Base-by-base conservation (phyloP, 129 eudicot genomes). In the Escallonia rubra region DNA sequence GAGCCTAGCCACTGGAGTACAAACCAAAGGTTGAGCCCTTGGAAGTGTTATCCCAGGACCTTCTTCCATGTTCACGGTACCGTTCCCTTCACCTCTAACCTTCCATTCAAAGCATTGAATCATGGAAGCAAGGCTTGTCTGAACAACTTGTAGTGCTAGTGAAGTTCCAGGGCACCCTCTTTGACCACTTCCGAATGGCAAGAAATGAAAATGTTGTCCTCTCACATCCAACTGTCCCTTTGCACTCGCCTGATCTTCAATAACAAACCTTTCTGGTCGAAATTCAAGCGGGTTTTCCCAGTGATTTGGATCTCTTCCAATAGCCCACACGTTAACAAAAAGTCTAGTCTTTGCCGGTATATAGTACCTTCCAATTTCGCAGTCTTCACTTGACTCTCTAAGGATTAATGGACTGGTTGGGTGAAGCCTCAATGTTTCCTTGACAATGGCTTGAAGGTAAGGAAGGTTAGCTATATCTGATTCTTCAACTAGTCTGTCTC, bases 21-120 rank as follows among this genome's bases (percentile, higher is more conserved):
- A 87, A 71, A 84, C 76, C 82, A 84, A 68, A 61, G 88, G 90
- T 65, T 81, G 72, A 47, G 82, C 84, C 72, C 80, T 84, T 0
- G 90, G 90, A 68, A 87, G 80, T 4, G 95, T 84, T 10, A 87
- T 44, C 49, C 91, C 91, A 9, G 65, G 8, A 7, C 88, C 88
- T 55, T 85, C 96, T 49, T 85, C 82, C 96, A 85, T 88, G 58
- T 85, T 80, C 45, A 88, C 86, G 54, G 64, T 61, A 46, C 78
- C 87, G 12, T 68, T 79, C 61, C 60, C 64, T n/a, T 76, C 77
- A 23, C 34, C 34, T 23, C 34, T 23, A 14, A 83, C 83, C 69
- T 70, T 83, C 90, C 87, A 89, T 5, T 89, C 87, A 46, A 89
- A 89, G 55, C 96, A 86, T 61, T 89, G 96, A 56, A 89, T 72